Conservation (phyloP, 1,284 basidiomycete genomes). For the Naganishia sp. region DNA sequence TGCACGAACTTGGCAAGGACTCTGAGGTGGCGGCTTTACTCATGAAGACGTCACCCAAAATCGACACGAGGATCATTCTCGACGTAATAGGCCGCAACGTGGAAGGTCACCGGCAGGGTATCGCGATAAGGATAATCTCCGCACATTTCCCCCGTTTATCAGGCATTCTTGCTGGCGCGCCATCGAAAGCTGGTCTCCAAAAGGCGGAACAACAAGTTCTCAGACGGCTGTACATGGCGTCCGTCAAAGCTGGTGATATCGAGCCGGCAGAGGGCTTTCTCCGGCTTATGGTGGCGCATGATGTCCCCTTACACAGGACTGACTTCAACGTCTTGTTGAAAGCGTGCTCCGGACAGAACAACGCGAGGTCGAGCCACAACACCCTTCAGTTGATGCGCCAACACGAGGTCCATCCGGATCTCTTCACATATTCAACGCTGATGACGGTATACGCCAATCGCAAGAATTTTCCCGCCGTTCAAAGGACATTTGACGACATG, state of each 20-base stretch:
- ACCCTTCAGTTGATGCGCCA: constrained; percentile 68
- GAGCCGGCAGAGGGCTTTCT: constrained; percentile 1
- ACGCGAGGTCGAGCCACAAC: constrained; percentile 61
- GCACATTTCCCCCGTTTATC: constrained; percentile 1
- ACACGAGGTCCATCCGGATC: constrained; percentile 59
- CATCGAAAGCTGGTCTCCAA: neutral
- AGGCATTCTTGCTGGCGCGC: neutral
- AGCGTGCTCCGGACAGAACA: constrained; percentile 62
- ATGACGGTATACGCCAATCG: constrained; percentile 68
- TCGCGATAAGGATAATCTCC: neutral
- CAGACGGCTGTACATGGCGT: neutral
- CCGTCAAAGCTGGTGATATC: constrained; percentile 1
- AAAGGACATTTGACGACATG: constrained; percentile 63
- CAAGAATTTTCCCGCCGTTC: constrained; percentile 68
- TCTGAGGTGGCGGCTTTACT: neutral
- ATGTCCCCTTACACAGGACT: neutral
- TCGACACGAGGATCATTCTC: neutral
- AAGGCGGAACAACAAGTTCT: constrained; percentile 8
- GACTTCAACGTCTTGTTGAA: constrained; percentile 62
- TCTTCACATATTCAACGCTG: constrained; percentile 65
- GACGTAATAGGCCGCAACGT: neutral
- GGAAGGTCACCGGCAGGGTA: neutral
- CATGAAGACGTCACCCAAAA: neutral
- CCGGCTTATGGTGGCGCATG: constrained; percentile 1
- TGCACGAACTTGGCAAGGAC: neutral